Base-by-base conservation (phyloP, 176 grass and related monocot genomes). In the Oryza coarctata region DNA sequence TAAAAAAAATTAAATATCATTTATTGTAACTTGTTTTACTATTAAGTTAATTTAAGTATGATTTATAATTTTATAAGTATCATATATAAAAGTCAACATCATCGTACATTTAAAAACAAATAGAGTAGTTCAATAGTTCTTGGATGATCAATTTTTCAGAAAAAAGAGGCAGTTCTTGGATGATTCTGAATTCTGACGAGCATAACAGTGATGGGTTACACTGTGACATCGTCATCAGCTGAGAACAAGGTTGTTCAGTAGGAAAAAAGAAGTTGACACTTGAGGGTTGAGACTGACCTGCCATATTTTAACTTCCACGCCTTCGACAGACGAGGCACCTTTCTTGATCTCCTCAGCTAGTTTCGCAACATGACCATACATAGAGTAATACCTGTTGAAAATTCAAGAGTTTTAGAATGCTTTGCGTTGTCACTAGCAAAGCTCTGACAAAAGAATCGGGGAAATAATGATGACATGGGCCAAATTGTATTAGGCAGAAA, bases 261-360 rank as follows among this genome's bases (percentile, higher is more conserved):
- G 9, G 9, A 60, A 60, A 25, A 60, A 60, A 25, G 10, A 11
- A n/a, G n/a, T 25, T 60, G 55, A 60, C 13, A 49, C 14, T 17
- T 49, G 45, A 49, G 45, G 15, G 20, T n/a, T 57, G 52, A 23
- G 12, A 87, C 80, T 80, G 39, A 97, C 95, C 95, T 97, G 90
- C 92, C 90, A 94, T 77, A 97, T 6, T 60, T 97, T 89, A 64
- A 87, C 90, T 75, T 97, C 90, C 38, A 94, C 88, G 1, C 90
- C 95, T 89, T 91, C 81, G 6, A 98, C 78, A 28, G 95, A 98
- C 9, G 80, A 88, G 35, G 84, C 95, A 1, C 92, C 95, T 80
- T 83, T 93, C 76, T 94, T 86, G 52, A 98, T 91, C 90, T 98
- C 90, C 38, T 94, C 82, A 65, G 95, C 95, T 70, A 94, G 85